A percentile compares a stretch with the other conserved stretches of the same genome.
Evolutionary conservation across 1,139 yeast genomes (phyloP).

Genomic region (Geotrichum reessii): DNA sequence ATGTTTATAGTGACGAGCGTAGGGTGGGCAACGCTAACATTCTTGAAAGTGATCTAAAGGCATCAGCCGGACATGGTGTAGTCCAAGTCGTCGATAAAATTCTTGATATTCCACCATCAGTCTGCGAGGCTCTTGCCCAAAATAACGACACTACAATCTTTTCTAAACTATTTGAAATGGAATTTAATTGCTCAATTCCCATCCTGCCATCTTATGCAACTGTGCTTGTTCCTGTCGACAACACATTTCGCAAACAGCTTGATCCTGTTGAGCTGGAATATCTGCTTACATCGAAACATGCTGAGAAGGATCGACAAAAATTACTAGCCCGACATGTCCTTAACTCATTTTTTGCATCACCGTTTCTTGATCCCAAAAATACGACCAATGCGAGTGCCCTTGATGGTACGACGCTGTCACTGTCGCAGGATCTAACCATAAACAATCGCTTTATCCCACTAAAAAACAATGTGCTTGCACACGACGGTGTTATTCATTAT

Average conservation of each 20-base stretch:
- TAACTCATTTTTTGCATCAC: slow-evolving; percentile 20
- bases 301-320: slow-evolving; percentile 35
- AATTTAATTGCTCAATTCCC: slow-evolving; percentile 24
- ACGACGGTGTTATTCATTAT: slow-evolving; percentile 61
- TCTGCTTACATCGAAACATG: slow-evolving; percentile 36
- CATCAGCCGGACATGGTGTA: slow-evolving; percentile 63
- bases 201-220: slow-evolving; percentile 30
- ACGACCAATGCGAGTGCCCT: slow-evolving; percentile 19
- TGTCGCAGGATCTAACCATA: slow-evolving; percentile 23
- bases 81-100: slow-evolving; percentile 65
- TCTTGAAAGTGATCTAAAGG: slow-evolving; percentile 58
- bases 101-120: slow-evolving; percentile 41
- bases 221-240: slow-evolving; percentile 45
- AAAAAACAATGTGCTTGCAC: slow-evolving; percentile 43
- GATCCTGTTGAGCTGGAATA: slow-evolving; percentile 47
- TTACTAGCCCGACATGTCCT: slow-evolving; percentile 39
- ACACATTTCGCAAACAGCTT: slow-evolving; percentile 33
- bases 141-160: slow-evolving; percentile 25
- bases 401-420: slow-evolving; percentile 27
- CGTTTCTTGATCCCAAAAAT: slow-evolving; percentile 31
- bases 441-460: slow-evolving; percentile 32
- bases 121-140: slow-evolving; percentile 41
- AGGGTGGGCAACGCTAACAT: slow-evolving; percentile 49
- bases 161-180: slow-evolving; percentile 26
- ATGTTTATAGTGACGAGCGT: slow-evolving; percentile 22